Evolutionary conservation across 768 basidiomycete genomes (phyloP).

Genomic region (Mycena alexandri): DNA sequence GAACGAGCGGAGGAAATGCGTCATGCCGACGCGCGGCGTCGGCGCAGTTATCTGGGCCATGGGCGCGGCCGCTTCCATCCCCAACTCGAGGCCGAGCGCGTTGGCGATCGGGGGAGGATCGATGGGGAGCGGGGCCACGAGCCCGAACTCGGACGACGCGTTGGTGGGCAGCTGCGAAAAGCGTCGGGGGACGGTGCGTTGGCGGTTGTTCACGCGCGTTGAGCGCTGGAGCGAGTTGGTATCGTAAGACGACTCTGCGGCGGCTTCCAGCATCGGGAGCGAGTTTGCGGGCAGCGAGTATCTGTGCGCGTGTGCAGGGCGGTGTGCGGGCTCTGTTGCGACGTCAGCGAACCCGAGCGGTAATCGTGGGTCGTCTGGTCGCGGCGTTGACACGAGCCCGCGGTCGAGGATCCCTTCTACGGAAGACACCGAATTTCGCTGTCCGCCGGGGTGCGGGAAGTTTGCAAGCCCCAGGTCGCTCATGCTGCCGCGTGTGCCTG

Average conservation of each 20-base stretch:
- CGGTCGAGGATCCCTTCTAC: constrained; percentile 12
- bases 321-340: background rate
- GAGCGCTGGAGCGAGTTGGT: constrained; percentile 13
- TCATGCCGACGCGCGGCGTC: constrained; percentile 35
- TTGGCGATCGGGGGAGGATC: constrained; percentile 26
- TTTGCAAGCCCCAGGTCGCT: constrained; percentile 23
- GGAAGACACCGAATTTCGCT: background rate
- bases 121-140: background rate
- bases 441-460: constrained; percentile 13
- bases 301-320: constrained; percentile 23
- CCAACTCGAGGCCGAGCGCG: constrained; percentile 34
- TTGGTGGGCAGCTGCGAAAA: constrained; percentile 25
- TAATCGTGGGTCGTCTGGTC: background rate
- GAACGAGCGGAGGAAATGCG: constrained; percentile 26
- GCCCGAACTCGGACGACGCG: constrained; percentile 13
- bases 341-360: constrained; percentile 24
- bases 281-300: constrained; percentile 23
- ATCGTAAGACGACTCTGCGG: background rate
- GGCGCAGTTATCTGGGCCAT: constrained; percentile 30
- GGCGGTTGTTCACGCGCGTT: constrained; percentile 12
- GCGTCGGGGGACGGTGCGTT: constrained; percentile 20
- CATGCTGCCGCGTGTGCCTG: constrained; percentile 27
- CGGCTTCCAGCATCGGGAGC: background rate
- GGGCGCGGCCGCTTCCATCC: constrained; percentile 14
- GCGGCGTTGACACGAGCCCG: constrained; percentile 23